phyloP scores from a whole-genome alignment of 768 basidiomycete genomes.

The Lepiota venenata region DNA sequence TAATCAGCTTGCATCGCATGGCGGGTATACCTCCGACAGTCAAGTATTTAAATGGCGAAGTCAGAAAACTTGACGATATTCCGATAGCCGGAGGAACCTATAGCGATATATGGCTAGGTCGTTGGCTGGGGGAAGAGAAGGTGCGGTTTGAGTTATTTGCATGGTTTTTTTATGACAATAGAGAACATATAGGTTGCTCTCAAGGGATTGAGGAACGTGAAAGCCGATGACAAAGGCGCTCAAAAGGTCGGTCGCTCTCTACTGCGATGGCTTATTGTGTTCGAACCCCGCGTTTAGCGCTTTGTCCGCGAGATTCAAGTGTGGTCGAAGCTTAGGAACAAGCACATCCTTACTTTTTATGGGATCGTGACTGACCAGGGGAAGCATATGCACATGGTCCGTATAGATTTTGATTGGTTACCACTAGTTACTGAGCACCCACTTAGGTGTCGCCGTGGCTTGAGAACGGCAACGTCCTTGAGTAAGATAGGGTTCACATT shows the following conservation, averaged over 20 bases:
- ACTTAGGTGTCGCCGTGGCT: conserved; percentile 64
- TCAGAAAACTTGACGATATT: conserved; percentile 34
- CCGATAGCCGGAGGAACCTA: conserved; percentile 49
- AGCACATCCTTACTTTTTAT: conserved; percentile 53
- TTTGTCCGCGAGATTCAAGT: conserved; percentile 54
- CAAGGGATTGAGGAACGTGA: conserved; percentile 48
- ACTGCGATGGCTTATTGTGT: not conserved
- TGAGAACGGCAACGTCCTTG: conserved; percentile 51
- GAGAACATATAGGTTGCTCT: conserved; percentile 47
- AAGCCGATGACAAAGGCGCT: conserved; percentile 38
- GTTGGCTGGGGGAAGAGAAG: conserved; percentile 53
- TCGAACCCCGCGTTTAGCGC: conserved; percentile 33
- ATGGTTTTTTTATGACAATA: not conserved
- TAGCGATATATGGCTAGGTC: conserved; percentile 52
- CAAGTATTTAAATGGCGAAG: conserved; percentile 51
- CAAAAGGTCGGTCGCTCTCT: conserved; percentile 29
- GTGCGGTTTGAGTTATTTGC: conserved; percentile 19
- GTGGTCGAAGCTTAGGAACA: conserved; percentile 49
- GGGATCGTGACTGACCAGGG: conserved; percentile 55
- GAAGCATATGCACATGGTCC: conserved; percentile 46
- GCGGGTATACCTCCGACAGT: conserved; percentile 51
- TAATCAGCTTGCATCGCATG: conserved; percentile 25
- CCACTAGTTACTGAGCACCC: no score
- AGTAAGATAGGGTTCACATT: conserved; percentile 29
- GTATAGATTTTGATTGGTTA: not conserved